Evolutionary conservation across 495 filamentous ascomycete genomes (phyloP).

Genomic region (Aspergillus egyptiacus): DNA sequence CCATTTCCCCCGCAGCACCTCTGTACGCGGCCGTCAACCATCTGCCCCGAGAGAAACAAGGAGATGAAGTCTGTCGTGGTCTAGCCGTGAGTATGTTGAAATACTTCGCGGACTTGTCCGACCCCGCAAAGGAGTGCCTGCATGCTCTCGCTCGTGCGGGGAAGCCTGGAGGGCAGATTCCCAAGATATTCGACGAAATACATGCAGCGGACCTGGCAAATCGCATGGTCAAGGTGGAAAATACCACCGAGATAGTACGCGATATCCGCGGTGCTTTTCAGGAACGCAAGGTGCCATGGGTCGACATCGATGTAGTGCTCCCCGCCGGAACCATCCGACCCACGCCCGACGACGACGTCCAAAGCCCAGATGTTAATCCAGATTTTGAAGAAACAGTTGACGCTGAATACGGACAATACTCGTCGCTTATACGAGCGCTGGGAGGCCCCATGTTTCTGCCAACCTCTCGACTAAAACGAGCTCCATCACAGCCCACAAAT

Average conservation of each 20-base stretch:
- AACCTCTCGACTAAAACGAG: constrained; percentile 77
- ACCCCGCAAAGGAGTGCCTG: constrained; percentile 59
- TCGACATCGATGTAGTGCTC: constrained; percentile 84
- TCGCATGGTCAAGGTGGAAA: constrained; percentile 71
- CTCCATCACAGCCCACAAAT: constrained; percentile 78
- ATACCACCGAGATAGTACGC: constrained; percentile 61
- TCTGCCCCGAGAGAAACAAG: constrained; percentile 89
- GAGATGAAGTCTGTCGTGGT: constrained; percentile 81
- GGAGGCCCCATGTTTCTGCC: constrained; percentile 82
- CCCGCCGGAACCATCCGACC: constrained; percentile 65
- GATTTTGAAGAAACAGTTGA: constrained; percentile 52
- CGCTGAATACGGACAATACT: constrained; percentile 68
- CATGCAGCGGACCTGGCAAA: constrained; percentile 88
- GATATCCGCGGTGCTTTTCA: constrained; percentile 66
- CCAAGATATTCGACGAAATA: constrained; percentile 76
- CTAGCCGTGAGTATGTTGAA: constrained; percentile 87
- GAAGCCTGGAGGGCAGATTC: constrained; percentile 36
- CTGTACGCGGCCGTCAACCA: constrained; percentile 87
- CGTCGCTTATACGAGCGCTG: constrained; percentile 64
- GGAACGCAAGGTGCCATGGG: constrained; percentile 70
- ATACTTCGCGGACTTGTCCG: constrained; percentile 84
- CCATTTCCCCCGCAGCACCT: constrained; percentile 89
- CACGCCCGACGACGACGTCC: constrained; percentile 39
- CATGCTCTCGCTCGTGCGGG: constrained; percentile 29
- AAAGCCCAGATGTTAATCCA: constrained; percentile 13